phyloP scores from a whole-genome alignment of 352 stramenopile species.

The Globisporangium polare region DNA sequence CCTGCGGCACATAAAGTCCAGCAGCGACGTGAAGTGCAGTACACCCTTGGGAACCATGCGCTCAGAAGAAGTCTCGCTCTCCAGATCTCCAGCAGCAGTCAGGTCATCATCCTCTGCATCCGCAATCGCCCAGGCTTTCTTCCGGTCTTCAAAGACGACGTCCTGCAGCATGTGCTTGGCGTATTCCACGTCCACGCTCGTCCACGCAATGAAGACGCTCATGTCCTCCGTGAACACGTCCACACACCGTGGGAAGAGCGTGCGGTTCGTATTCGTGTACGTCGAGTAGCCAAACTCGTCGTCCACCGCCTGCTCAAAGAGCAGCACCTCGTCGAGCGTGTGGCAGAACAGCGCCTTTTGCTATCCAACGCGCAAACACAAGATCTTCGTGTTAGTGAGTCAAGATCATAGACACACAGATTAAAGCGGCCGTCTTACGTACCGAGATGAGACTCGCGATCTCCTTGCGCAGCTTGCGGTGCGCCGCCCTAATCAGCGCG shows the following conservation, averaged over 20 bases:
- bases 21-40: slow-evolving; percentile 36
- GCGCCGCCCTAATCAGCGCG: slow-evolving; percentile 33
- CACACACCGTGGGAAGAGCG: slow-evolving; percentile 48
- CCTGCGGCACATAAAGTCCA: slow-evolving; percentile 67
- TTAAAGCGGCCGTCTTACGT: no score
- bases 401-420: no score
- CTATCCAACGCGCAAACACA: no score
- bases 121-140: slow-evolving; percentile 10
- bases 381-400: no score
- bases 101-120: not conserved
- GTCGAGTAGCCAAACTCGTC: slow-evolving; percentile 60
- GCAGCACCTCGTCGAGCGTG: slow-evolving; percentile 65
- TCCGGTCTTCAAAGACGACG: not conserved
- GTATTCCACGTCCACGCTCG: slow-evolving; percentile 51
- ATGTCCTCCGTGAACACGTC: slow-evolving; percentile 55
- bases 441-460: slow-evolving; percentile 41
- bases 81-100: not conserved
- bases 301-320: slow-evolving; percentile 67
- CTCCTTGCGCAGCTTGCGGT: slow-evolving; percentile 50
- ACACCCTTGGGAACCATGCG: slow-evolving; percentile 18
- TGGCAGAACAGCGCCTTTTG: slow-evolving; percentile 58
- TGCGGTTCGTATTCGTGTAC: slow-evolving; percentile 33
- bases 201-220: slow-evolving; percentile 64
- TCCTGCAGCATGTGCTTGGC: slow-evolving; percentile 35
- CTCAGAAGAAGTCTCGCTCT: slow-evolving; percentile 9